Conservation (phyloP, 2,329 filamentous ascomycete species). For the Zymoseptoria crescenta region DNA sequence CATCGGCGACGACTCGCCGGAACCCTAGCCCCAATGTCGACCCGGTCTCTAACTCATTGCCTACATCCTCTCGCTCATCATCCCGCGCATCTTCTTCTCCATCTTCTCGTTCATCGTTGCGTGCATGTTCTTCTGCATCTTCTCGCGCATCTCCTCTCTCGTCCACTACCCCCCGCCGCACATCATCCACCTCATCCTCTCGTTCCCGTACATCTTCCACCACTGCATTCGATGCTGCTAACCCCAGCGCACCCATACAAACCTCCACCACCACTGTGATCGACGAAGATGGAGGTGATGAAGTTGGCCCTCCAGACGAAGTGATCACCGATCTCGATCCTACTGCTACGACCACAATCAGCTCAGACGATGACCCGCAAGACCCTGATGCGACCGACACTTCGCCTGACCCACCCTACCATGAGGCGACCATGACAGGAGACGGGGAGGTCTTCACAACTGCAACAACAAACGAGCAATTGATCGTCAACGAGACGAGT, state of each 20-base stretch:
- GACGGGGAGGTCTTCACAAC: no score
- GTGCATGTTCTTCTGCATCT: not conserved
- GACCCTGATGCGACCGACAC: not conserved
- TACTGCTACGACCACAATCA: no score
- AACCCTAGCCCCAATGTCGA: not conserved
- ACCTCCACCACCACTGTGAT: not conserved
- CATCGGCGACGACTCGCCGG: not conserved
- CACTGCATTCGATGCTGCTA: not conserved
- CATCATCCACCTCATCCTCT: no score
- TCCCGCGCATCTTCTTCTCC: not conserved
- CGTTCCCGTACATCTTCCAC: no score
- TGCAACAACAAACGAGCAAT: no score
- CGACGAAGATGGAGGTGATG: not conserved
- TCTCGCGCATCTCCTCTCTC: no score
- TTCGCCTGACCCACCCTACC: not conserved
- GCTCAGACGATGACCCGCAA: not conserved
- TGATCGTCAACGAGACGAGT: no score
- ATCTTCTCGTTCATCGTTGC: not conserved
- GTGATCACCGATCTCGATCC: no score
- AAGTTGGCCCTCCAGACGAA: not conserved
- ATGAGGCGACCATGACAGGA: not conserved
- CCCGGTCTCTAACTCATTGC: not conserved
- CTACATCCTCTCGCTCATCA: not conserved
- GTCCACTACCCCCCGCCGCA: no score
- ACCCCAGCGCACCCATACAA: not conserved